Evolutionary conservation across 306 rosid genomes (phyloP), one percentile per base, ranked within the genome.

Genomic region (Erythrophleum fordii): DNA sequence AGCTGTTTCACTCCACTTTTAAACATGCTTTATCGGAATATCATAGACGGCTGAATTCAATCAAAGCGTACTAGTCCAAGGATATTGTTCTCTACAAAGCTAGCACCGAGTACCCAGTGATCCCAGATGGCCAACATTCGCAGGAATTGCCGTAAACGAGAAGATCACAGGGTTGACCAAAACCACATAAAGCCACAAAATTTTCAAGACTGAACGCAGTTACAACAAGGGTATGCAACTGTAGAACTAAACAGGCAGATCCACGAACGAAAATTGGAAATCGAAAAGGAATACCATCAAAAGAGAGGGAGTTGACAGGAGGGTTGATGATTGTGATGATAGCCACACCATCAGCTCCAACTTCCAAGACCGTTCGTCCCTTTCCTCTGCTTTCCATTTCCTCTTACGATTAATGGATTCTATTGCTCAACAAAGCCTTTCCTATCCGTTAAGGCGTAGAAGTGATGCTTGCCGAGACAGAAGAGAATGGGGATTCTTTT

Each of bases 301-400:
- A 81, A 14, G 99, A 92, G 79, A 96, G 99, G 45, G 99, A 92
- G 85, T 96, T 96, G 74, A 96, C 97, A 31, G 99, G 99, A 73
- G 99, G 99, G 72, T 96, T 88, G 89, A 93, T 79, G 85, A 95
- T 84, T 74, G 98, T 93, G 89, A 95, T 92, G 74, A 96, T 29
- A 78, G 92, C 99, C 42, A 96, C 90, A 5, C 99, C 98, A 81
- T 96, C 99, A 59, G 89, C 78, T 76, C 98, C 99, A 39, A 96
- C 94, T 31, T 96, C 92, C 84, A 96, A 31, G 14, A 75, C 72
- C 13, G 97, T 87, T 73, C 88, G 86, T 11, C 97, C 97, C 77
- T 83, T 87, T 22, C 69, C 83, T 67, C 31, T 68, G 90, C 85
- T 83, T 16, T 82, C 88, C 97, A 95, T 94, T 56, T 12, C 37